Base-by-base conservation (phyloP, 192 early-diverging fungal species). In the Coemansia sp. region DNA sequence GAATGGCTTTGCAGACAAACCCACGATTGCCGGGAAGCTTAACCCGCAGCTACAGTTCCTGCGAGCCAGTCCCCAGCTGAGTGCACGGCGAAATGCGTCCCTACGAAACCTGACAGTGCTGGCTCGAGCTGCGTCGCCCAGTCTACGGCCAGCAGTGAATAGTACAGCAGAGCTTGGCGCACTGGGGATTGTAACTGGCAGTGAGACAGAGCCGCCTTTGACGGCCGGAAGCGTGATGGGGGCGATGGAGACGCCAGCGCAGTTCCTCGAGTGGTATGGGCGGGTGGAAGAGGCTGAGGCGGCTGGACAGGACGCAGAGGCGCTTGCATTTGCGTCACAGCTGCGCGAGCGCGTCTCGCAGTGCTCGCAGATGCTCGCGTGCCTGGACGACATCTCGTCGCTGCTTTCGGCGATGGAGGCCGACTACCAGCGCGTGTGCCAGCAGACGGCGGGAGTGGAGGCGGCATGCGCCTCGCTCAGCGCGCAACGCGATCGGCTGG, bases 261-360 rank as follows among this genome's bases (percentile, higher is more conserved):
- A 98, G 84, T 99, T 99, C 66, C 88, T 98, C 64, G 91, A 94
- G 68, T 99, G 97, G 97, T 97, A 96, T 81, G 85, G 92, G 18
- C 70, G 64, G 12, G 88, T 93, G 7, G 95, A 98, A 74, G 71
- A 81, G 38, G 88, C 92, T 47, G 92, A 97, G 89, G 93, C 95
- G 62, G 71, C 72, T 16, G 78, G 65, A 2, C 85, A 91, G 64
- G 95, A 92, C 66, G 93, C 93, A 69, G 95, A 95, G 69, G 93
- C 94, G 69, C 84, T 89, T 3, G 95, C 96, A 65, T 87, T 89
- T 88, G 93, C 85, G 18, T 73, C 63, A 49, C 67, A 20, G 22
- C 40, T 73, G 31, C 70, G 61, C 47, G 38, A 4, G 36, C 74
- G 69, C 13, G 55, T 41, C 9, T 46, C 16, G 0, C 64, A 65